These are phyloP conservation scores for Neurospora sp. DNA, from an alignment of 2,329 filamentous ascomycete genomes.

Conservation along the genomic window DNA sequence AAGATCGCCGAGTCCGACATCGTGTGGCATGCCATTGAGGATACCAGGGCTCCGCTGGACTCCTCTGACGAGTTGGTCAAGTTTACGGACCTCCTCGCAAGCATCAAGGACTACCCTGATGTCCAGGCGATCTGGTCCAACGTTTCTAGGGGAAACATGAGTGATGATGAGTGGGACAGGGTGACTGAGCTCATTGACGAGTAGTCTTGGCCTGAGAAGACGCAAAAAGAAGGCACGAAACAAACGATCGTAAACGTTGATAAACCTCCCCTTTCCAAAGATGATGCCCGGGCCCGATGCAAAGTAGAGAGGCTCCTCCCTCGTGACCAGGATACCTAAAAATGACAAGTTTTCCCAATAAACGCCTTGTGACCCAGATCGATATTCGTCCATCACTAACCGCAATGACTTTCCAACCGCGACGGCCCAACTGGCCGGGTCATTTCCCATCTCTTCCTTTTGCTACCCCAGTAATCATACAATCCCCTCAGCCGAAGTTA, in stretches of 20 bases:
- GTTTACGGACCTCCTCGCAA: slow-evolving; percentile 50
- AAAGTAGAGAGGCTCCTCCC: neutral
- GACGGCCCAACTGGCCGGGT: neutral
- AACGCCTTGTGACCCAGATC: neutral
- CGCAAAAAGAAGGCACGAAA: neutral
- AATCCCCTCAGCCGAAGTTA: neutral
- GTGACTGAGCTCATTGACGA: slow-evolving; percentile 43
- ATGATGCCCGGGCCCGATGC: neutral
- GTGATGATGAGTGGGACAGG: slow-evolving; percentile 44
- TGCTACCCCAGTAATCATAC: neutral
- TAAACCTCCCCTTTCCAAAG: neutral
- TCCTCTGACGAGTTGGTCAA: slow-evolving; percentile 43
- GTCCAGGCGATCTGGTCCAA: slow-evolving; percentile 79
- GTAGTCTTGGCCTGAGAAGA: slow-evolving; percentile 11
- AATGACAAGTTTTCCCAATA: neutral
- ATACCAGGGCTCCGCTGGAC: slow-evolving; percentile 59
- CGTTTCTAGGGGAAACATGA: slow-evolving; percentile 37
- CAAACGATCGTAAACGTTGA: neutral
- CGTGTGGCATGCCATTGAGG: slow-evolving; percentile 74
- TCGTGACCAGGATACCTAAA: neutral
- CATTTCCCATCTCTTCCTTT: neutral
- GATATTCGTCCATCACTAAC: neutral
- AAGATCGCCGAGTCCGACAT: slow-evolving; percentile 69
- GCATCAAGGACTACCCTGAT: slow-evolving; percentile 56
- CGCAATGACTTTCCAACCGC: neutral